A percentile compares a stretch with the other conserved stretches of the same genome.
Conservation (phyloP, 768 basidiomycete species). For the Lactifluus pinguis region DNA sequence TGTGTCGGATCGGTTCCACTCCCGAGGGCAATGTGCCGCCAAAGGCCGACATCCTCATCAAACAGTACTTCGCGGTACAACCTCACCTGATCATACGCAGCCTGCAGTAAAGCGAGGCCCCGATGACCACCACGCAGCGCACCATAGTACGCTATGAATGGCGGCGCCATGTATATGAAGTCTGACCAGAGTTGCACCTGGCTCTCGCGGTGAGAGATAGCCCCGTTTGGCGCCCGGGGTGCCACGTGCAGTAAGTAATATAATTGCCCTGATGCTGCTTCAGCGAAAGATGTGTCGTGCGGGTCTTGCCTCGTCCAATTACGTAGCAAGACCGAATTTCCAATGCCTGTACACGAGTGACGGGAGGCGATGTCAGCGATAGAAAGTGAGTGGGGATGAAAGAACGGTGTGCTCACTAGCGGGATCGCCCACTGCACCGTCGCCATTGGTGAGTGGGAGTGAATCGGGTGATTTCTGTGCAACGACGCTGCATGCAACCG, state of each 20-base stretch:
- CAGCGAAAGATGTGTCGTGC: conserved; percentile 27
- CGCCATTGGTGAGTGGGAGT: conserved; percentile 35
- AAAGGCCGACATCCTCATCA: conserved; percentile 37
- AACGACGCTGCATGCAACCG: conserved; percentile 29
- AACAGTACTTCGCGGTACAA: conserved; percentile 46
- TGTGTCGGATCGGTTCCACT: conserved; percentile 37
- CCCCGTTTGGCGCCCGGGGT: conserved; percentile 41
- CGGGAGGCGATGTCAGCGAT: not conserved
- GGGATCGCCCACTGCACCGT: conserved; percentile 53
- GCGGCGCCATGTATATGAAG: conserved; percentile 54
- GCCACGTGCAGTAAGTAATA: conserved; percentile 37
- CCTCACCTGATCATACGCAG: conserved; percentile 47
- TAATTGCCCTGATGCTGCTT: conserved; percentile 40
- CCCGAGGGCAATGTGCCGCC: conserved; percentile 49
- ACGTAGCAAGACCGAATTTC: conserved; percentile 41
- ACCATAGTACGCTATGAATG: conserved; percentile 60
- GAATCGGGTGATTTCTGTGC: conserved; percentile 28
- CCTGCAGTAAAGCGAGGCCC: conserved; percentile 32
- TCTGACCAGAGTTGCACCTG: conserved; percentile 53
- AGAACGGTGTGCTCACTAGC: conserved; percentile 34
- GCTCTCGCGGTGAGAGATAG: conserved; percentile 48
- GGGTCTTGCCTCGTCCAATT: conserved; percentile 40
- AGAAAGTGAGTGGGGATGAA: not conserved
- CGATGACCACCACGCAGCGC: conserved; percentile 32
- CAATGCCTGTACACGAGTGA: conserved; percentile 32